Conservation (phyloP, 192 early-diverging fungal species). For the Backusella psychrophila region DNA sequence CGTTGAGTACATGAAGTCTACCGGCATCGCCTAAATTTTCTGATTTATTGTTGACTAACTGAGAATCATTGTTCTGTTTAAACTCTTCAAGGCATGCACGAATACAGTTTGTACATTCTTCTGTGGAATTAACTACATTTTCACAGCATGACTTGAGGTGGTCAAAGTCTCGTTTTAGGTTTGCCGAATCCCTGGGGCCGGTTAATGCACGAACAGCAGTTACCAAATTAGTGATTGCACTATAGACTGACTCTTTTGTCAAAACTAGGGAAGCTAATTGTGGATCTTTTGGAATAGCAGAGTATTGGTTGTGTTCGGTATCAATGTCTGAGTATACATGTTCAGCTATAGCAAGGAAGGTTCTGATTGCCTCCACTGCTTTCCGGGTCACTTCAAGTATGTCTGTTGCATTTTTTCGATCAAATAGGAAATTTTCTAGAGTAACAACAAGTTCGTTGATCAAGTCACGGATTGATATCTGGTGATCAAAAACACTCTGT, state of each 20-base stretch:
- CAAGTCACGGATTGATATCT: neutral
- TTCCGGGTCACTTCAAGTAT: slow-evolving; percentile 35
- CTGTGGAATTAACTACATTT: slow-evolving; percentile 13
- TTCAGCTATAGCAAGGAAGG: slow-evolving; percentile 30
- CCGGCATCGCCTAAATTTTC: slow-evolving; percentile 17
- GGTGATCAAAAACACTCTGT: slow-evolving; percentile 10
- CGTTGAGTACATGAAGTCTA: slow-evolving; percentile 27
- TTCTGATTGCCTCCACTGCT: slow-evolving; percentile 29
- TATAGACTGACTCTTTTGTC: slow-evolving; percentile 36
- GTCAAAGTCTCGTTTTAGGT: slow-evolving; percentile 13
- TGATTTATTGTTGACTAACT: neutral
- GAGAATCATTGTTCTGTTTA: neutral
- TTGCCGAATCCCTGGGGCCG: slow-evolving; percentile 8
- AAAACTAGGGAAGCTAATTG: slow-evolving; percentile 28
- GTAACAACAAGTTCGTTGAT: slow-evolving; percentile 4
- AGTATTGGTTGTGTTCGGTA: slow-evolving; percentile 14
- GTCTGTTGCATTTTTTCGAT: slow-evolving; percentile 11
- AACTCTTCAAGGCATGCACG: slow-evolving; percentile 15
- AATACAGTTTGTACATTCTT: slow-evolving; percentile 15
- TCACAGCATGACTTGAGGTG: slow-evolving; percentile 18
- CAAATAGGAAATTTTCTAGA: slow-evolving; percentile 4
- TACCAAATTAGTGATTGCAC: slow-evolving; percentile 33
- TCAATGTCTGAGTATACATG: slow-evolving; percentile 29
- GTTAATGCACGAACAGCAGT: slow-evolving; percentile 32
- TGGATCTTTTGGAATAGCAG: slow-evolving; percentile 29